Evolutionary conservation across 305 asterid genomes (phyloP).

Genomic region (Vinca major): DNA sequence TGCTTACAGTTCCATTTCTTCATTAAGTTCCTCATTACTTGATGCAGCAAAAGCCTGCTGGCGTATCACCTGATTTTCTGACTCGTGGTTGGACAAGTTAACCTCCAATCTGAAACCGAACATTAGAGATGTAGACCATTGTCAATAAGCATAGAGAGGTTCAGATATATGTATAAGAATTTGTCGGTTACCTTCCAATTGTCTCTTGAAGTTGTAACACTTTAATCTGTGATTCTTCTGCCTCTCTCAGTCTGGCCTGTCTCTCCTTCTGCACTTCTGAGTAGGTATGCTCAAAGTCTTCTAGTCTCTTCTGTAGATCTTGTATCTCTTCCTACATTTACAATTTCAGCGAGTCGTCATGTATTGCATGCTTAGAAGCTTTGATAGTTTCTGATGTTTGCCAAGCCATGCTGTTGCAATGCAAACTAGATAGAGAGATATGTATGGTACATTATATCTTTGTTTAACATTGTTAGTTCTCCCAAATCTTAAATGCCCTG

Average conservation of each 20-base stretch:
- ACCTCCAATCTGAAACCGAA: constrained; percentile 53
- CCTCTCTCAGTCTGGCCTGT: constrained; percentile 53
- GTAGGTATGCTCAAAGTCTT: constrained; percentile 53
- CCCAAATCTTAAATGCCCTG: constrained; percentile 12
- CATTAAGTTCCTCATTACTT: constrained; percentile 58
- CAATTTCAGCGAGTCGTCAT: constrained; percentile 13
- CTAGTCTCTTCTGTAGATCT: constrained; percentile 54
- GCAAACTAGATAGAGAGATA: neutral
- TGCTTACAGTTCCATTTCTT: constrained; percentile 73
- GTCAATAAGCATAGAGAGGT: neutral
- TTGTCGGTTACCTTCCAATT: constrained; percentile 56
- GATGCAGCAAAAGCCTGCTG: constrained; percentile 87
- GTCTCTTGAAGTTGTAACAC: constrained; percentile 65
- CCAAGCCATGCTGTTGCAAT: neutral
- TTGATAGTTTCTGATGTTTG: neutral
- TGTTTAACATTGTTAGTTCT: neutral
- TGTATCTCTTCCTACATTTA: constrained; percentile 54
- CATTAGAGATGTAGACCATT: constrained; percentile 15
- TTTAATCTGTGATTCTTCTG: constrained; percentile 64
- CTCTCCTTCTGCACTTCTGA: constrained; percentile 58
- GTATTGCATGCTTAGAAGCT: neutral
- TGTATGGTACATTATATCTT: neutral
- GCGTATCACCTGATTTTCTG: constrained; percentile 91
- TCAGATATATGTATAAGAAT: neutral
- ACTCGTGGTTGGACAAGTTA: constrained; percentile 75